A percentile compares a stretch with the other conserved stretches of the same genome.
phyloP scores from a whole-genome alignment of 306 rosid species.

The Sphenostylis stenocarpa region DNA sequence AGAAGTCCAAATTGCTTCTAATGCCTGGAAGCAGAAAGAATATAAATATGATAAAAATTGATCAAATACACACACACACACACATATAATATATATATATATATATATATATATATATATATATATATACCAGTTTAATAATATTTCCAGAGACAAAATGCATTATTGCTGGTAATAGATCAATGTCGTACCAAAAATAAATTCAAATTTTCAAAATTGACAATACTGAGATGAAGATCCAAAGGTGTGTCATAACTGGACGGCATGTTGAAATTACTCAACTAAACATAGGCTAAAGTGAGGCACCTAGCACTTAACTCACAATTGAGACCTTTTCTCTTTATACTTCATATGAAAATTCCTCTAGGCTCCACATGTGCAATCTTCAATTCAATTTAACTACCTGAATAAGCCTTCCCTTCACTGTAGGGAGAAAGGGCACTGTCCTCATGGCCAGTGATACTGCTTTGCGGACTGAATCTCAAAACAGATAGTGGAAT shows the following conservation, averaged over 20 bases:
- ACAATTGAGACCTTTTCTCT: conserved; percentile 49
- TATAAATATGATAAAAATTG: conserved; percentile 17
- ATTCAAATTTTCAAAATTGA: conserved; percentile 8
- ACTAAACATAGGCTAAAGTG: conserved; percentile 13
- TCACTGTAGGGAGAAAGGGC: conserved; percentile 39
- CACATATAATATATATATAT: too few species aligned
- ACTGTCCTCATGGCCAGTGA: conserved; percentile 36
- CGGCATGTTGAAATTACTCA: not conserved
- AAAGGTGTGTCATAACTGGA: not conserved
- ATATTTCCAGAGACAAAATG: not conserved
- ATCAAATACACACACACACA: conserved; percentile 20
- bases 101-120: too few species aligned
- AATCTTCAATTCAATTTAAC: conserved; percentile 39
- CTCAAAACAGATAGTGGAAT: conserved; percentile 46
- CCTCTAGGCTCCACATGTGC: conserved; percentile 32
- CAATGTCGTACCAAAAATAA: not conserved
- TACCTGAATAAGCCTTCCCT: conserved; percentile 32
- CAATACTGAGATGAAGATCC: conserved; percentile 8
- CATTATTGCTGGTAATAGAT: not conserved
- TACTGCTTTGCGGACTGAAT: conserved; percentile 40
- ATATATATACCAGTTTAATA: not conserved
- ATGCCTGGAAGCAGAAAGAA: conserved; percentile 45
- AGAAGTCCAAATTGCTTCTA: conserved; percentile 47
- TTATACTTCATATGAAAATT: conserved; percentile 35
- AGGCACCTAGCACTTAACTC: conserved; percentile 30